Evolutionary conservation across 2,329 filamentous ascomycete species (phyloP).

Genomic region (Epichloe scottii): DNA sequence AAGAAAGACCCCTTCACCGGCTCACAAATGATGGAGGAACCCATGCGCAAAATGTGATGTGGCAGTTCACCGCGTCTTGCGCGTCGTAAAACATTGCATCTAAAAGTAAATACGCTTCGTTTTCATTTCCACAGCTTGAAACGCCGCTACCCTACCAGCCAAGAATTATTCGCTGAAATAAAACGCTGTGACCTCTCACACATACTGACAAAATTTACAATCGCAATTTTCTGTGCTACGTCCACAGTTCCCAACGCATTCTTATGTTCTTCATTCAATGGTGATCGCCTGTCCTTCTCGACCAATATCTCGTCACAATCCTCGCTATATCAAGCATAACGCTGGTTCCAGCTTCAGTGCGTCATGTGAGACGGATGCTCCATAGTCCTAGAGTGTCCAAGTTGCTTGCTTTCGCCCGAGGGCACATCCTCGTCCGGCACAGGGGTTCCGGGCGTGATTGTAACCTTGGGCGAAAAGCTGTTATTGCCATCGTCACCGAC

Average conservation of each 20-base stretch:
- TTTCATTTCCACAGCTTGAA: background rate
- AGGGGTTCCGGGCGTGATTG: constrained; percentile 28
- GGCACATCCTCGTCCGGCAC: constrained; percentile 18
- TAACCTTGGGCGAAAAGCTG: constrained; percentile 6
- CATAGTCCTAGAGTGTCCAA: constrained; percentile 26
- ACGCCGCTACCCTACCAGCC: background rate
- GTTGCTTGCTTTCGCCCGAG: constrained; percentile 29
- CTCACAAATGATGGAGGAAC: no score
- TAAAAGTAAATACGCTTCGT: background rate
- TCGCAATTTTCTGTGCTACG: background rate
- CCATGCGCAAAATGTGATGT: no score
- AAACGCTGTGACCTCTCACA: background rate
- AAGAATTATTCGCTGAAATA: background rate
- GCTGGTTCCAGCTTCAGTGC: constrained; percentile 14
- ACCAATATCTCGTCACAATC: background rate
- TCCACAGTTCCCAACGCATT: background rate
- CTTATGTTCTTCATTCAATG: background rate
- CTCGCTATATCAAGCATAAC: background rate
- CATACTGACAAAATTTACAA: background rate
- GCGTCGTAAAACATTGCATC: background rate
- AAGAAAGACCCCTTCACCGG: no score
- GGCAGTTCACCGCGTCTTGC: no score
- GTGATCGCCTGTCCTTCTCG: background rate
- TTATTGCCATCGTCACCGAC: background rate
- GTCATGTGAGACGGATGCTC: constrained; percentile 22